phyloP scores from a whole-genome alignment of 2,329 filamentous ascomycete genomes.

The Xylaria sp. region DNA sequence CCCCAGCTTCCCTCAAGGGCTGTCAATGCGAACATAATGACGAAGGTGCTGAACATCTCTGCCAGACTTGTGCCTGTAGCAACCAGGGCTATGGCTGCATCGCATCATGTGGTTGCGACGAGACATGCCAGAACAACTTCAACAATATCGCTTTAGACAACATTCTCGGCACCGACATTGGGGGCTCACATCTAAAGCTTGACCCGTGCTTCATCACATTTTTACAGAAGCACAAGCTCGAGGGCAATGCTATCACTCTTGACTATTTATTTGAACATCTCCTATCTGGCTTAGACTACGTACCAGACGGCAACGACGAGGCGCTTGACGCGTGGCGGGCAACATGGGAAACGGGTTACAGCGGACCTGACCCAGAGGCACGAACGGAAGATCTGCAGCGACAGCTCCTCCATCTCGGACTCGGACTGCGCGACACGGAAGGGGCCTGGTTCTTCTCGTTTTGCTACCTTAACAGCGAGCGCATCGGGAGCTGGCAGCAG shows the following conservation, averaged over 20 bases:
- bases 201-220: slow-evolving; percentile 25
- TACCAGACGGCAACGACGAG: slow-evolving; percentile 27
- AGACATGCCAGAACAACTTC: slow-evolving; percentile 31
- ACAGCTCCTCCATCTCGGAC: slow-evolving; percentile 26
- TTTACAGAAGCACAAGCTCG: slow-evolving; percentile 21
- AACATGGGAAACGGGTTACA: slow-evolving; percentile 25
- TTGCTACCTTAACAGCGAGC: slow-evolving; percentile 22
- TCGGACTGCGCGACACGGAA: slow-evolving; percentile 14
- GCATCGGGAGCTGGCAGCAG: slow-evolving; percentile 30
- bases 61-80: slow-evolving; percentile 26
- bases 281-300: slow-evolving; percentile 24
- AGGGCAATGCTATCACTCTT: slow-evolving; percentile 16
- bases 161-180: slow-evolving; percentile 20
- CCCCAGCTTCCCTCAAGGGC: not conserved
- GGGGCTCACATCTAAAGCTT: slow-evolving; percentile 9
- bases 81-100: slow-evolving; percentile 29
- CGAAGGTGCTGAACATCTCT: slow-evolving; percentile 18
- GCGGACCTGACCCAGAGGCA: slow-evolving; percentile 24
- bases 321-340: slow-evolving; percentile 29
- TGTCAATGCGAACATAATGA: slow-evolving; percentile 20
- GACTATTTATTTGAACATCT: slow-evolving; percentile 29
- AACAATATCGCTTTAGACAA: slow-evolving; percentile 27
- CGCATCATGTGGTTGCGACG: slow-evolving; percentile 30
- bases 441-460: slow-evolving; percentile 30
- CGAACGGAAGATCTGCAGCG: slow-evolving; percentile 27